Percentiles rank a stretch among this genome's conserved stretches.
These are phyloP conservation scores for Cercophora scortea DNA, from an alignment of 495 filamentous ascomycete species.

Conservation along the genomic window DNA sequence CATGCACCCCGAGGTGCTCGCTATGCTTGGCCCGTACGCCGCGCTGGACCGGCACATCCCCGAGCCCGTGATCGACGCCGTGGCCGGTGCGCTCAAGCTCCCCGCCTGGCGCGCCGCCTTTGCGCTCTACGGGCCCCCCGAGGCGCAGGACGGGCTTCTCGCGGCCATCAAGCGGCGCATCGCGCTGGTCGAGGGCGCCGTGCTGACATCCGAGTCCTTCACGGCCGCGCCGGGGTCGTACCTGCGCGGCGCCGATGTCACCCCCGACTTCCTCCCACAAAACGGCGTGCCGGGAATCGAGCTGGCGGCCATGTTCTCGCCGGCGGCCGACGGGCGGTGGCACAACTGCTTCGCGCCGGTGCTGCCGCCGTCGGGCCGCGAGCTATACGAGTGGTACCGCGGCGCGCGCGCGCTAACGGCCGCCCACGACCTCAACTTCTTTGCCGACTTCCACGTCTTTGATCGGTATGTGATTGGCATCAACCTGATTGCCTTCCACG, in stretches of 20 bases:
- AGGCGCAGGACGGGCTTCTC: constrained; percentile 24
- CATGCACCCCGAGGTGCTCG: background rate
- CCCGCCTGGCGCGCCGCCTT: constrained; percentile 30
- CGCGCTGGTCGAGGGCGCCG: constrained; percentile 13
- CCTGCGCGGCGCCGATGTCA: background rate
- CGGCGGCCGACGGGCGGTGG: background rate
- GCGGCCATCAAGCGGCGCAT: constrained; percentile 18
- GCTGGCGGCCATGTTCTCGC: background rate
- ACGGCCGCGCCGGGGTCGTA: background rate
- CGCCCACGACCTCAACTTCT: background rate
- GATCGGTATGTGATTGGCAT: constrained; percentile 2
- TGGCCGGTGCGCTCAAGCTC: constrained; percentile 26
- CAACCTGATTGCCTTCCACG: constrained; percentile 25
- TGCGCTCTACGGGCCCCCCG: constrained; percentile 33
- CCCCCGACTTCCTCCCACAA: background rate
- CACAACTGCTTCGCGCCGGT: constrained; percentile 4
- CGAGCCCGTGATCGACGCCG: background rate
- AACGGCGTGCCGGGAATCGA: background rate
- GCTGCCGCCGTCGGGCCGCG: background rate
- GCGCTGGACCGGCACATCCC: background rate
- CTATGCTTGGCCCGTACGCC: background rate
- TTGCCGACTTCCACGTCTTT: constrained; percentile 1
- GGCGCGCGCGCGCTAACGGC: background rate
- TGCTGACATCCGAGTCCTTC: background rate
- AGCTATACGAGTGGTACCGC: background rate